Conservation (phyloP, 108 stramenopile genomes). For the Pseudonitzschia delicatissima region DNA sequence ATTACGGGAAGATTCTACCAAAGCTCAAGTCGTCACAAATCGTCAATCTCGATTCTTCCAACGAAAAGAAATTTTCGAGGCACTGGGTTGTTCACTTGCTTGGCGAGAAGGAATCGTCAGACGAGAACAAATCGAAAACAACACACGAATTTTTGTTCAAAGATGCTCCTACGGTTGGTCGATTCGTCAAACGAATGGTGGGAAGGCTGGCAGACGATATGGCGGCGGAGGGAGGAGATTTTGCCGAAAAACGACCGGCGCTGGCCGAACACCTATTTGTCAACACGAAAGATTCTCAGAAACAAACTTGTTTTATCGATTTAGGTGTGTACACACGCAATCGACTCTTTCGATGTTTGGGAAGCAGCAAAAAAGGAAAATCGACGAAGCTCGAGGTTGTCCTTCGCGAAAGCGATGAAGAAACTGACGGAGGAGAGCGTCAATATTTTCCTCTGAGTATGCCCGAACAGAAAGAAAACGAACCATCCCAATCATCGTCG, state of each 20-base stretch:
- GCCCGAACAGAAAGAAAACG: not conserved
- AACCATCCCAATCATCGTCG: not conserved
- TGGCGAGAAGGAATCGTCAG: not conserved
- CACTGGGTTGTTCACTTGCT: conserved; percentile 88
- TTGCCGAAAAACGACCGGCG: conserved; percentile 23
- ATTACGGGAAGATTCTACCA: conserved; percentile 25
- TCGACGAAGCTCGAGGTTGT: conserved; percentile 58
- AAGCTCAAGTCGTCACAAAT: conserved; percentile 14
- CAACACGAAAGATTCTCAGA: conserved; percentile 40
- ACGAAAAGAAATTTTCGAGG: conserved; percentile 85
- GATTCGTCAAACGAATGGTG: conserved; percentile 69
- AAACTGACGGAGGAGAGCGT: conserved; percentile 17
- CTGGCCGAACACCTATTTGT: conserved; percentile 70
- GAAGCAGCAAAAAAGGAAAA: conserved; percentile 85
- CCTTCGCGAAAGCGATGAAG: conserved; percentile 16
- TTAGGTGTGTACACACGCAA: conserved; percentile 90
- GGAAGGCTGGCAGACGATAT: conserved; percentile 54
- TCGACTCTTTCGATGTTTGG: conserved; percentile 87
- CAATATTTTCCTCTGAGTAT: conserved; percentile 1
- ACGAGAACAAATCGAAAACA: not conserved
- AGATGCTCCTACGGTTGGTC: conserved; percentile 64
- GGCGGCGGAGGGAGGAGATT: conserved; percentile 48
- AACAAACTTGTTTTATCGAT: conserved; percentile 77
- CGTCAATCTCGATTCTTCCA: conserved; percentile 91
- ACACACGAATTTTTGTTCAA: conserved; percentile 38